Conservation (phyloP, 2,329 filamentous ascomycete species). For the Aschersonia sp. region DNA sequence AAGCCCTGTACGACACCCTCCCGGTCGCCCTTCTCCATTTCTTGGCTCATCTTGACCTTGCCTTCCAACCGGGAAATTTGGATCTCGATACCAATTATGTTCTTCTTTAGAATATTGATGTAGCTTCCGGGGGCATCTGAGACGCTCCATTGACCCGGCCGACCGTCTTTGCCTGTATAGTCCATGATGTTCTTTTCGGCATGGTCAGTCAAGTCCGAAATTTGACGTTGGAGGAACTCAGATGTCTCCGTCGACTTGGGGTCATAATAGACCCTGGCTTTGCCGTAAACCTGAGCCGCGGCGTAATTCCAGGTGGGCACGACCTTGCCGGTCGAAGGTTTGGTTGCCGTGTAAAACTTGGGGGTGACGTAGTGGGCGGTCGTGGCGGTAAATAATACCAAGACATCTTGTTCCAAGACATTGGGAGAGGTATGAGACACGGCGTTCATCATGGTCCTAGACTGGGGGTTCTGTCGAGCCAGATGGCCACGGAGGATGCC, state of each 20-base stretch:
- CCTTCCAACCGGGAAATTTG: constrained; percentile 38
- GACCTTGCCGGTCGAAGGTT: constrained; percentile 49
- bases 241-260: constrained; percentile 26
- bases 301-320: constrained; percentile 56
- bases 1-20: constrained; percentile 46
- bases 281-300: constrained; percentile 49
- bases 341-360: constrained; percentile 53
- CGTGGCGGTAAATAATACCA: constrained; percentile 45
- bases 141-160: constrained; percentile 34
- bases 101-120: constrained; percentile 37
- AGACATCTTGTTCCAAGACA: constrained; percentile 35
- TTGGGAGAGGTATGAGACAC: constrained; percentile 10
- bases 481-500: constrained; percentile 44
- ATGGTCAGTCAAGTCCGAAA: constrained; percentile 35
- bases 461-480: constrained; percentile 48
- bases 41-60: constrained; percentile 56
- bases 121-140: constrained; percentile 41
- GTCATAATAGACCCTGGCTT: constrained; percentile 37
- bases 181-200: constrained; percentile 43
- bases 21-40: constrained; percentile 34
- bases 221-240: constrained; percentile 33
- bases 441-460: constrained; percentile 42
- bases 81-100: constrained; percentile 47
- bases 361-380: constrained; percentile 53
- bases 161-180: constrained; percentile 22